Evolutionary conservation across 148 eudicot species (phyloP).

Genomic region (Chenopodium album): DNA sequence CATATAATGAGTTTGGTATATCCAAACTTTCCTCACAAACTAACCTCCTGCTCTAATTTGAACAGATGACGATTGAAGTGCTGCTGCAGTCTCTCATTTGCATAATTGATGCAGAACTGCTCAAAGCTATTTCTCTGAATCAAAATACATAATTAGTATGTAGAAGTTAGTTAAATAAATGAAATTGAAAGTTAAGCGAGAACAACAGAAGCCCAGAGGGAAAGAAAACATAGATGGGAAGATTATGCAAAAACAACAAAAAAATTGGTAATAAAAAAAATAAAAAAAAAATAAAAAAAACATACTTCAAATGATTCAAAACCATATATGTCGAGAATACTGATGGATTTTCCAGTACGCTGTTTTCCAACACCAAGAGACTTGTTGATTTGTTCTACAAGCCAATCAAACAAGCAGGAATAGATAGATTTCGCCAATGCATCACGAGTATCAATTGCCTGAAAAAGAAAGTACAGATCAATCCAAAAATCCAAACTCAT

Average conservation of each 20-base stretch:
- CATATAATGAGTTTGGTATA: neutral
- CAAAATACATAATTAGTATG: constrained; percentile 14
- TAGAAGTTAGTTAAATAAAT: neutral
- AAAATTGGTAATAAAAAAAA: neutral
- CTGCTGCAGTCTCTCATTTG: constrained; percentile 96
- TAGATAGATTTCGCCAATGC: constrained; percentile 96
- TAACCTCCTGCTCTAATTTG: constrained; percentile 95
- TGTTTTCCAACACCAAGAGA: constrained; percentile 89
- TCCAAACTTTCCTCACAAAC: constrained; percentile 8
- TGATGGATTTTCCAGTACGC: constrained; percentile 91
- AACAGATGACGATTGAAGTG: constrained; percentile 95
- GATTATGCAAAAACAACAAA: too few species aligned
- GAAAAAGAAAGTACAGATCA: constrained; percentile 26
- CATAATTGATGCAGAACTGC: constrained; percentile 98
- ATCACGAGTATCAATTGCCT: constrained; percentile 93
- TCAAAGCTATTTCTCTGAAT: constrained; percentile 91
- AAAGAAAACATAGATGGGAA: too few species aligned
- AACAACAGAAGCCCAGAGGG: neutral
- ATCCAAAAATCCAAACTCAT: constrained; percentile 11
- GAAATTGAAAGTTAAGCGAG: constrained; percentile 1
- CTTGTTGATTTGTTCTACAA: constrained; percentile 94
- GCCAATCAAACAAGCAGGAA: constrained; percentile 98
- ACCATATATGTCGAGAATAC: constrained; percentile 98
- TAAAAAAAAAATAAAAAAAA: too few species aligned
- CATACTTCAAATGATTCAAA: constrained; percentile 96